phyloP scores from a whole-genome alignment of 148 eudicot species.

The Beta vulgaris region DNA sequence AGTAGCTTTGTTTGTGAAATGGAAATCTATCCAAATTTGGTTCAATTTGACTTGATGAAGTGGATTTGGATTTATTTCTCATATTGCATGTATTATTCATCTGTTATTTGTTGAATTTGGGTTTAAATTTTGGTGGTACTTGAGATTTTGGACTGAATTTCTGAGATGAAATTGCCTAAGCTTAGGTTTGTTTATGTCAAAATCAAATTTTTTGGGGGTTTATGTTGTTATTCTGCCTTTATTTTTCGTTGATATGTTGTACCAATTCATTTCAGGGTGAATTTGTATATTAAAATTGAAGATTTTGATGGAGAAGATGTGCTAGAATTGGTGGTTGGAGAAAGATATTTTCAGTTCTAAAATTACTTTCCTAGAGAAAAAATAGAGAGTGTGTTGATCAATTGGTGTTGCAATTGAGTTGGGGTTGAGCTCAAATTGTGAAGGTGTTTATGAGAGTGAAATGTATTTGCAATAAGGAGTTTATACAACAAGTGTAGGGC shows the following conservation, averaged over 20 bases:
- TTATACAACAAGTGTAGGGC: conserved; percentile 14
- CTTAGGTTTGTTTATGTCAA: not conserved
- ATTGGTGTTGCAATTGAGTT: conserved; percentile 7
- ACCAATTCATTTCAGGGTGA: conserved; percentile 3
- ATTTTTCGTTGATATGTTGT: not conserved
- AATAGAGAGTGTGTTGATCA: not conserved
- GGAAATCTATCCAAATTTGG: not conserved
- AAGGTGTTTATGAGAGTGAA: conserved; percentile 23
- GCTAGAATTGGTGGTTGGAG: conserved; percentile 10
- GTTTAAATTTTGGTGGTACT: not conserved
- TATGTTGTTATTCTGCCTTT: not conserved
- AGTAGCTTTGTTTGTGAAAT: not conserved
- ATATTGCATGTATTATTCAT: not conserved
- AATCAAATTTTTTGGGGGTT: not conserved
- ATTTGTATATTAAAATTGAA: conserved; percentile 4
- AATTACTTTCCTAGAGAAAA: not conserved
- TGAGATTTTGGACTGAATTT: too few species aligned
- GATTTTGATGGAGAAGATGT: not conserved
- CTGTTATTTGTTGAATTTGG: not conserved
- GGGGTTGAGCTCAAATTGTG: conserved; percentile 1
- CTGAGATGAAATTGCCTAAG: too few species aligned
- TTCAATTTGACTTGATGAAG: too few species aligned
- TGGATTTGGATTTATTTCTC: too few species aligned
- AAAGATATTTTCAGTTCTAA: not conserved
- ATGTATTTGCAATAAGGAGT: conserved; percentile 24